These are phyloP conservation scores for Drosera spatulata DNA, from an alignment of 179 eudicot species.

Conservation along the genomic window DNA sequence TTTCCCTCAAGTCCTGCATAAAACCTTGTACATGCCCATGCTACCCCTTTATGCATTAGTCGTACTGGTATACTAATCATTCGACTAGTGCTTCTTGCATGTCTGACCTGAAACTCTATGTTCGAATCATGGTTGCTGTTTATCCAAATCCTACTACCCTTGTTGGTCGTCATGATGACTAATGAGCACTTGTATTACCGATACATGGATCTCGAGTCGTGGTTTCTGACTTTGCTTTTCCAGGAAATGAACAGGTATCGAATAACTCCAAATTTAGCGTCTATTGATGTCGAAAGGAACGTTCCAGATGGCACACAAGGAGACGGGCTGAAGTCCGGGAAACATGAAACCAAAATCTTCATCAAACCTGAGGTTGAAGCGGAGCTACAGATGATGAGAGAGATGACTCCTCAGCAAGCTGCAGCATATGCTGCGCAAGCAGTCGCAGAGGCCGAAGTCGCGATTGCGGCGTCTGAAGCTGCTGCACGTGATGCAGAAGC, in stretches of 20 bases:
- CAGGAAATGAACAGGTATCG: conserved; percentile 80
- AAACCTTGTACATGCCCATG: no score
- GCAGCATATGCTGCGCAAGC: conserved; percentile 69
- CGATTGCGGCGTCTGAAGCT: conserved; percentile 70
- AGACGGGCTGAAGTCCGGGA: conserved; percentile 23
- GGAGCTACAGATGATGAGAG: conserved; percentile 68
- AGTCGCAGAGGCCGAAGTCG: conserved; percentile 88
- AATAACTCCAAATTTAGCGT: conserved; percentile 32
- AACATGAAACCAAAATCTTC: conserved; percentile 31
- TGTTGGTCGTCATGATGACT: no score
- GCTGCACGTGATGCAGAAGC: conserved; percentile 79
- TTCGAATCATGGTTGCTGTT: no score
- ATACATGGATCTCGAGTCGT: not conserved
- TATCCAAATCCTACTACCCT: no score
- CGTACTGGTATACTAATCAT: no score
- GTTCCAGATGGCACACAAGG: conserved; percentile 27
- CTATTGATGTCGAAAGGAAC: conserved; percentile 17
- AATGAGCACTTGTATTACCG: no score
- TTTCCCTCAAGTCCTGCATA: no score
- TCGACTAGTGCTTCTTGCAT: no score
- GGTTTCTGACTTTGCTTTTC: not conserved
- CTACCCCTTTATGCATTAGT: no score
- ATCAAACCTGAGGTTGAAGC: conserved; percentile 55
- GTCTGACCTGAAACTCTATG: no score
- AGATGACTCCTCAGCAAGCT: conserved; percentile 61